Conservation (phyloP, 2,329 filamentous ascomycete species). For the Penicillium aurantiogriseum region DNA sequence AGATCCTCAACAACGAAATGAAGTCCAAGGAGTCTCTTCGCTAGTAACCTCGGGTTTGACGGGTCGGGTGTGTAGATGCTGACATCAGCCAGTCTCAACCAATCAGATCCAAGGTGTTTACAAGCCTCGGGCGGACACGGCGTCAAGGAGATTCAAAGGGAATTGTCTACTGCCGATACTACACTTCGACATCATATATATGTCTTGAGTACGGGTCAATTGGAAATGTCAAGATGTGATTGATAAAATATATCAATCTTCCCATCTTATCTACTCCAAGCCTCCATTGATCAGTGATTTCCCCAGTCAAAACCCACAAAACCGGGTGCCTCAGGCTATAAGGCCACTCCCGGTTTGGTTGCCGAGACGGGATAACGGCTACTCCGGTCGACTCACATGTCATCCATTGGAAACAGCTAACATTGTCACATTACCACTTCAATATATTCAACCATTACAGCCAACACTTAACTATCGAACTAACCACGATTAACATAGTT, state of each 20-base stretch:
- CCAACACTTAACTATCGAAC: not conserved
- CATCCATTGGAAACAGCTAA: not conserved
- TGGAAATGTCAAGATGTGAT: not conserved
- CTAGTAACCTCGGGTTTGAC: constrained; percentile 39
- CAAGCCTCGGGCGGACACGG: constrained; percentile 42
- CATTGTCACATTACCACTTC: not conserved
- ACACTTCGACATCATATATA: not conserved
- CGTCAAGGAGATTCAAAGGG: constrained; percentile 9
- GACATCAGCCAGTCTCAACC: constrained; percentile 29
- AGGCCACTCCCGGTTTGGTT: constrained; percentile 15
- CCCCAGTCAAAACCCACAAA: constrained; percentile 2
- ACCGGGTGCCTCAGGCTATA: constrained; percentile 10
- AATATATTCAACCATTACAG: not conserved
- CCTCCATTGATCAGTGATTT: not conserved
- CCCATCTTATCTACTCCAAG: not conserved
- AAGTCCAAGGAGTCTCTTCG: constrained; percentile 31
- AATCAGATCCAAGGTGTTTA: constrained; percentile 36
- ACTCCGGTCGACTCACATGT: not conserved
- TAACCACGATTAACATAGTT: constrained; percentile 37
- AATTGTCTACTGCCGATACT: constrained; percentile 10
- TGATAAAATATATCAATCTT: not conserved
- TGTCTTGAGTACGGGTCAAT: not conserved
- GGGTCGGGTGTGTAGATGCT: constrained; percentile 29
- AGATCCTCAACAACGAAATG: constrained; percentile 22
- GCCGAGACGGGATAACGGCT: constrained; percentile 16